Evolutionary conservation across 2,329 filamentous ascomycete genomes (phyloP), one percentile per base, ranked within the genome.

Genomic region (Blastomyces gilchristii): DNA sequence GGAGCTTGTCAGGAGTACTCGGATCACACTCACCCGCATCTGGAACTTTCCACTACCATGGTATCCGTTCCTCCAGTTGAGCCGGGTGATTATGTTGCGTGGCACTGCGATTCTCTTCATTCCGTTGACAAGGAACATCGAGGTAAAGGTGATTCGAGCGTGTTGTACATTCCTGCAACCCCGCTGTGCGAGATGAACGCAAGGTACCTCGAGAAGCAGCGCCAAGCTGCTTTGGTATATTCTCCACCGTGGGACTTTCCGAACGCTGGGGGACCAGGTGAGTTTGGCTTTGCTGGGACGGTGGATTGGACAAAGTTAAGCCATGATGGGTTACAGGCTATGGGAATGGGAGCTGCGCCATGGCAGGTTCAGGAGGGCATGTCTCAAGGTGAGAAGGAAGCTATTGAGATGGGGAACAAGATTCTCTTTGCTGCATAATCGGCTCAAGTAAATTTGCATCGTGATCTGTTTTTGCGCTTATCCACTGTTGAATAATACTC

Each of bases 81-180:
- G 54, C 89, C 89, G 0, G 89, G 89, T 0, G 89, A 92, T 71
- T 91, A 86, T 69, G 86, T 95, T 1, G 79, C 85, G 68, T 83
- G 90, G 90, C 90, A 95, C 72, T 93, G 89, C 72, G 89, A 92
- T 65, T 72, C 80, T 14, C 88, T 95, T 58, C 92, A 96, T 72
- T 85, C 90, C 0, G 92, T 97, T 0, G 92, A 97, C 76, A 87
- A 85, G 67, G 80, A 86, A 0, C 92, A 97, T 72, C 75, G 75
- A 0, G 93, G 92, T 1, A 80, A 76, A 1, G 75, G 78, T 0
- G 92, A 97, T 73, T 91, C 89, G 0, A 91, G 87, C 68, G 92
- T 96, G 0, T 71, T 97, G 64, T 97, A 97, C 70, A 96, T 97
- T 62, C 91, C 92, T 0, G 87, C 90, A 0, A 94, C 89, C 62